These are phyloP conservation scores for Anastatica hierochuntica DNA, from an alignment of 345 rosid species.

Conservation along the genomic window DNA sequence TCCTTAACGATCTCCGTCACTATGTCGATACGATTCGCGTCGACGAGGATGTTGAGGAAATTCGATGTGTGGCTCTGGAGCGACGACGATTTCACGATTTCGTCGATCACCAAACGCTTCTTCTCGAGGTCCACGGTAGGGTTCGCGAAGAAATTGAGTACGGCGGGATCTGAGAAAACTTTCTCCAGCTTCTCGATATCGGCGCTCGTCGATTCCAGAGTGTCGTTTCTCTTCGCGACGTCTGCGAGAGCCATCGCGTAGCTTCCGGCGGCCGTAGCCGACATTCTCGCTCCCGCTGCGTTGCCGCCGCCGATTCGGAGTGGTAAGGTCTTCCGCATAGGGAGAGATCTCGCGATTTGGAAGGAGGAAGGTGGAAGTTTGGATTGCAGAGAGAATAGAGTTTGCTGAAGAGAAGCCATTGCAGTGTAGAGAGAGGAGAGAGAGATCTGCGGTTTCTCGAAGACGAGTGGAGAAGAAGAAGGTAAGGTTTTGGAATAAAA, in stretches of 20 bases:
- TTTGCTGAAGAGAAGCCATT: constrained; percentile 66
- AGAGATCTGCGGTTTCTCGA: constrained; percentile 19
- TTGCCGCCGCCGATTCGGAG: constrained; percentile 30
- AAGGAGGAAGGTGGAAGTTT: constrained; percentile 36
- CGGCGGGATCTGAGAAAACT: constrained; percentile 47
- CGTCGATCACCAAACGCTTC: constrained; percentile 52
- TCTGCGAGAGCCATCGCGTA: constrained; percentile 80
- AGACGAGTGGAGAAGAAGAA: constrained; percentile 19
- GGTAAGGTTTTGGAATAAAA: constrained; percentile 12
- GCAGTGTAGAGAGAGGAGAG: neutral
- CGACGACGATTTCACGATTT: constrained; percentile 32
- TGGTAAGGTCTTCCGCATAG: constrained; percentile 26
- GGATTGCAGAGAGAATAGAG: constrained; percentile 44
- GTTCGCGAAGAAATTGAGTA: constrained; percentile 46
- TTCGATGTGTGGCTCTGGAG: constrained; percentile 57
- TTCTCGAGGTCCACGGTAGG: constrained; percentile 43
- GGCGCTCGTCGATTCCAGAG: constrained; percentile 52
- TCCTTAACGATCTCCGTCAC: constrained; percentile 63
- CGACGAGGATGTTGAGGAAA: constrained; percentile 60
- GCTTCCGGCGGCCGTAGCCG: constrained; percentile 49
- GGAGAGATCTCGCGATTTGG: constrained; percentile 29
- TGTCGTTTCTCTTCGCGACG: constrained; percentile 49
- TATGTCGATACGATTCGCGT: constrained; percentile 47
- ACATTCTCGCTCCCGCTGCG: constrained; percentile 40
- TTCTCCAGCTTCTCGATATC: constrained; percentile 71